Evolutionary conservation across 768 basidiomycete genomes (phyloP).

Genomic region (Cystobasidium onofrii): DNA sequence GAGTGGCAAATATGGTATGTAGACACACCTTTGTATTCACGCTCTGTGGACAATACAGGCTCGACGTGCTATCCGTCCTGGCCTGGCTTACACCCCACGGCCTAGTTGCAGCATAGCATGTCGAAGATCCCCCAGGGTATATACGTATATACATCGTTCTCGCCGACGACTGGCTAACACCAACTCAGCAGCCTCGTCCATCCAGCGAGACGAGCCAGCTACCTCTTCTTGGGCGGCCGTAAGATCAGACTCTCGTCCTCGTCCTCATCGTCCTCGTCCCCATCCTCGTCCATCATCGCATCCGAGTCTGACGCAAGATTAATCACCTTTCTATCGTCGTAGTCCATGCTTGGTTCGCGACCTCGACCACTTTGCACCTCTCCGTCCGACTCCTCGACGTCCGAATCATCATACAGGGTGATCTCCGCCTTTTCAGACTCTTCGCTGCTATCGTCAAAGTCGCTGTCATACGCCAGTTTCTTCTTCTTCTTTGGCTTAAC

Average conservation of each 20-base stretch:
- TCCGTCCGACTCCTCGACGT: constrained; percentile 18
- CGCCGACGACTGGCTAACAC: no score
- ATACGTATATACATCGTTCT: no score
- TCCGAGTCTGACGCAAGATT: constrained; percentile 5
- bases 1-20: no score
- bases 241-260: neutral
- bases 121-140: neutral
- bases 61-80: no score
- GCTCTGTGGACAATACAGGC: no score
- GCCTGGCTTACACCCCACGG: no score
- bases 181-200: no score
- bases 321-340: constrained; percentile 23
- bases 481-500: constrained; percentile 3
- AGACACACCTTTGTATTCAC: no score
- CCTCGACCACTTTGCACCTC: neutral
- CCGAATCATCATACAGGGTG: constrained; percentile 7
- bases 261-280: constrained; percentile 15
- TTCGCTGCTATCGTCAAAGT: constrained; percentile 17
- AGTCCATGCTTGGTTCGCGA: neutral
- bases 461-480: constrained; percentile 32
- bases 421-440: neutral
- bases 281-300: constrained; percentile 5
- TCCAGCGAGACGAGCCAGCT: neutral
- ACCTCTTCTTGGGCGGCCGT: constrained; percentile 2
- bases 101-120: neutral